Conservation (phyloP, 148 eudicot genomes). For the Mesembryanthemum crystallinum region DNA sequence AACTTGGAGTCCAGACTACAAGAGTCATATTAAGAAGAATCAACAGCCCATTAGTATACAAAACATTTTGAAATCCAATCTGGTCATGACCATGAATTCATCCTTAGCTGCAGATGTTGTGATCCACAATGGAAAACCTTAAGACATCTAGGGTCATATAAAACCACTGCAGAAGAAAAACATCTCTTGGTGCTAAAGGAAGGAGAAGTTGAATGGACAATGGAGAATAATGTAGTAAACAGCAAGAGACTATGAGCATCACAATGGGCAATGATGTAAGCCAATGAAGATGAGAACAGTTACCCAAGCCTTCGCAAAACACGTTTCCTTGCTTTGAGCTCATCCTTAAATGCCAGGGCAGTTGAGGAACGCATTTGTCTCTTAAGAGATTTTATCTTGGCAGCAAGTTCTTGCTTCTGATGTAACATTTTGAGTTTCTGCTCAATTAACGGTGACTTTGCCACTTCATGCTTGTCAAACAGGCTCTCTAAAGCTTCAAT, state of each 20-base stretch:
- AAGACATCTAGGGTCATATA: background rate
- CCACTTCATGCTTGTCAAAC: conserved; percentile 83
- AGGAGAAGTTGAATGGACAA: background rate
- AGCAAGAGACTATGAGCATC: background rate
- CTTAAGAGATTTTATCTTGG: conserved; percentile 72
- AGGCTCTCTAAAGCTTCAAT: conserved; percentile 83
- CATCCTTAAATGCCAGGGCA: conserved; percentile 85
- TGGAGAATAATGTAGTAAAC: background rate
- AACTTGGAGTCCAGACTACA: too few relatives aligned
- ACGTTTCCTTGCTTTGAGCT: conserved; percentile 92
- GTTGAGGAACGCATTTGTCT: conserved; percentile 65
- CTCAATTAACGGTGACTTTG: conserved; percentile 77
- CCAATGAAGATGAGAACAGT: conserved; percentile 11
- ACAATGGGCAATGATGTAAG: background rate
- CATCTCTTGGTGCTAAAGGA: background rate
- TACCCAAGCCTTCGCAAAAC: conserved; percentile 92
- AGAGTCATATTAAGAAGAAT: too few relatives aligned
- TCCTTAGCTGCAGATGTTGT: background rate
- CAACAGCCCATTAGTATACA: background rate
- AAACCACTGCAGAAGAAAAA: background rate
- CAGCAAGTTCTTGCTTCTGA: conserved; percentile 68
- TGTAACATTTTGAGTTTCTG: conserved; percentile 72
- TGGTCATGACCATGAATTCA: background rate
- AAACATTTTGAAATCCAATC: background rate
- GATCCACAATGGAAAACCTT: background rate